phyloP scores from a whole-genome alignment of 768 basidiomycete genomes.

The Arthromyces matolae region DNA sequence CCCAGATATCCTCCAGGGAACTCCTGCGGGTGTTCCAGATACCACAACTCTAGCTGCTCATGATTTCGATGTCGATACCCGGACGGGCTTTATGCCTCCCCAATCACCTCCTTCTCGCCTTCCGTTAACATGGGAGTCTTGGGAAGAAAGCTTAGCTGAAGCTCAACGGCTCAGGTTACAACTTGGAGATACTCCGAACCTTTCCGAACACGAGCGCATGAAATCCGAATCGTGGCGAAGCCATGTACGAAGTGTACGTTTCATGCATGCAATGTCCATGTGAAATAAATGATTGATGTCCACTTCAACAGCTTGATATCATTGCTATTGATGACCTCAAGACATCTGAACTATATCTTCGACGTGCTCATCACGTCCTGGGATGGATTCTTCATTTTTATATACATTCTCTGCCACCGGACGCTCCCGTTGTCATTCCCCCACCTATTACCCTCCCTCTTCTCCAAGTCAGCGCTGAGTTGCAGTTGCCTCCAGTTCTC shows the following conservation, averaged over 20 bases:
- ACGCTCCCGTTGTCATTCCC: conserved; percentile 62
- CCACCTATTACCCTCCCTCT: conserved; percentile 72
- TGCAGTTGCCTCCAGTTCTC: conserved; percentile 84
- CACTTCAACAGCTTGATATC: conserved; percentile 43
- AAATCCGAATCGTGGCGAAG: conserved; percentile 52
- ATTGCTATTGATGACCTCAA: conserved; percentile 44
- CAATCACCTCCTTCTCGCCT: conserved; percentile 64
- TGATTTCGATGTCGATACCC: conserved; percentile 89
- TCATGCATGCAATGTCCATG: neutral
- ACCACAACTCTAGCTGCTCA: conserved; percentile 46
- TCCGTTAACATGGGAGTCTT: conserved; percentile 58
- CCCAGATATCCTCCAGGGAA: conserved; percentile 14
- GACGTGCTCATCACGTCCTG: conserved; percentile 75
- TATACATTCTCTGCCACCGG: conserved; percentile 59
- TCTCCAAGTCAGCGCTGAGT: conserved; percentile 60
- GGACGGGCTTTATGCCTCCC: conserved; percentile 90
- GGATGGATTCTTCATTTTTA: conserved; percentile 79
- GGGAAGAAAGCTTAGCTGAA: conserved; percentile 61
- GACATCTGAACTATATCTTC: conserved; percentile 54
- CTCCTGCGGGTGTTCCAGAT: conserved; percentile 17
- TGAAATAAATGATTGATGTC: neutral
- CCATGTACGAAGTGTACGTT: conserved; percentile 44
- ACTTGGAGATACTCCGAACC: conserved; percentile 52
- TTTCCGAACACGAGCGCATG: conserved; percentile 36
- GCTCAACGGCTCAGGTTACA: conserved; percentile 49